Evolutionary conservation across 331 rosid genomes (phyloP), one percentile per base, ranked within the genome.

Genomic region (Rosa hybrid): DNA sequence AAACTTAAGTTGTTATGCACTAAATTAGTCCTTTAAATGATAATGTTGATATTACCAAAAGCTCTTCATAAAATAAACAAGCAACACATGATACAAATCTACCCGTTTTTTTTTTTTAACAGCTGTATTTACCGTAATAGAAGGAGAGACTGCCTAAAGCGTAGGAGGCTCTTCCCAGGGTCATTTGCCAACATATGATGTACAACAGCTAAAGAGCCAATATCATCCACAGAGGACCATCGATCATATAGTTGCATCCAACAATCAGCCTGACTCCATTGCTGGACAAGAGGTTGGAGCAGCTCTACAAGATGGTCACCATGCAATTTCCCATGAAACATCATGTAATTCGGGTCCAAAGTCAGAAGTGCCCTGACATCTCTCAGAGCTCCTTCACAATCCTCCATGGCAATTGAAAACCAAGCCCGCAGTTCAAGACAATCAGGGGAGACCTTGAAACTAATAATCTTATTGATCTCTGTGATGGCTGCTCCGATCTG

Each of bases 351-450:
- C 10, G 98, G 92, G 50, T 94, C 96, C 86, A 94, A 76, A 0
- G 98, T 94, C 89, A 94, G 81, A 59, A 94, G 89, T 71, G 98
- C 98, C 38, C 97, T 86, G 51, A 94, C 88, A 71, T 94, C 98
- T 82, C 93, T 87, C 0, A 94, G 83, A 54, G 94, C 96, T 77
- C 90, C 92, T 81, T 89, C 98, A 74, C 88, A 92, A 80, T 92
- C 96, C 81, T 86, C 94, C 51, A 81, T 71, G 59, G 90, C 97
- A 80, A 92, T 86, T 51, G 82, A 84, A 77, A 94, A 90, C 98
- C 98, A 92, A 76, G 98, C 92, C 78, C 98, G 82, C 70, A 94
- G 76, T 85, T 94, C 98, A 57, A 94, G 98, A 83, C 97, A 89
- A 64, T 92, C 98, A 6, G 98, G 91, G 23, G 94, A 87, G 80